phyloP scores from a whole-genome alignment of 306 rosid genomes.

The Ochetophila trinervis region DNA sequence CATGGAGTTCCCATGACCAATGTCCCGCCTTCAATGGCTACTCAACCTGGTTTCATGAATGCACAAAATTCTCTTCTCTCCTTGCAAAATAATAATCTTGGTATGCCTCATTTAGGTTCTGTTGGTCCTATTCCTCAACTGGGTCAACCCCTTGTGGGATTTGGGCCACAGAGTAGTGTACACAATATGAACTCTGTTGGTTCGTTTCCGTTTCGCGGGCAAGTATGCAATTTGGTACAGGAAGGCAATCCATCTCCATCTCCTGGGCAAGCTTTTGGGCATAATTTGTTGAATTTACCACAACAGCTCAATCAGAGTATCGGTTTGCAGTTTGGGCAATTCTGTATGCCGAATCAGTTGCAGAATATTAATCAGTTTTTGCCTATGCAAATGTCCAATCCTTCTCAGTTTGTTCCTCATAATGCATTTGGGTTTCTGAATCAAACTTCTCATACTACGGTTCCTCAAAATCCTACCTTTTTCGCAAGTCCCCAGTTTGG shows the following conservation, averaged over 20 bases:
- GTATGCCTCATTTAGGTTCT: constrained; percentile 38
- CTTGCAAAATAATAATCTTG: constrained; percentile 46
- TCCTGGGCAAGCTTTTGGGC: constrained; percentile 51
- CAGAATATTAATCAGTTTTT: constrained; percentile 67
- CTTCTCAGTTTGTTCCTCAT: constrained; percentile 46
- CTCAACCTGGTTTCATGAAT: constrained; percentile 41
- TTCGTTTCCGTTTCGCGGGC: constrained; percentile 43
- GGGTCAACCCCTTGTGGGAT: constrained; percentile 38
- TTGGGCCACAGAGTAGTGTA: constrained; percentile 38
- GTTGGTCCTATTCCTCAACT: constrained; percentile 32
- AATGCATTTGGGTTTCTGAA: constrained; percentile 44
- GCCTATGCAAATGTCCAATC: constrained; percentile 50
- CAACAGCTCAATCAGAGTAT: constrained; percentile 55
- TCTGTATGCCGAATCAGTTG: constrained; percentile 39
- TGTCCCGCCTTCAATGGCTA: constrained; percentile 25
- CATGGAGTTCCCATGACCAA: constrained; percentile 21
- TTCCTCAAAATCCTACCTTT: constrained; percentile 47
- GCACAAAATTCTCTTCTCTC: constrained; percentile 31
- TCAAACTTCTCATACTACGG: constrained; percentile 44
- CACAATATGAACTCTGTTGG: constrained; percentile 38
- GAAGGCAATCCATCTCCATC: constrained; percentile 47
- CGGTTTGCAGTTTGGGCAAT: constrained; percentile 70
- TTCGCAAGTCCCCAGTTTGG: constrained; percentile 41
- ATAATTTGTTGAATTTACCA: constrained; percentile 26
- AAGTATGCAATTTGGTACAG: constrained; percentile 37